Evolutionary conservation across 768 basidiomycete species (phyloP).

Genomic region (Leccinum truebloodii): DNA sequence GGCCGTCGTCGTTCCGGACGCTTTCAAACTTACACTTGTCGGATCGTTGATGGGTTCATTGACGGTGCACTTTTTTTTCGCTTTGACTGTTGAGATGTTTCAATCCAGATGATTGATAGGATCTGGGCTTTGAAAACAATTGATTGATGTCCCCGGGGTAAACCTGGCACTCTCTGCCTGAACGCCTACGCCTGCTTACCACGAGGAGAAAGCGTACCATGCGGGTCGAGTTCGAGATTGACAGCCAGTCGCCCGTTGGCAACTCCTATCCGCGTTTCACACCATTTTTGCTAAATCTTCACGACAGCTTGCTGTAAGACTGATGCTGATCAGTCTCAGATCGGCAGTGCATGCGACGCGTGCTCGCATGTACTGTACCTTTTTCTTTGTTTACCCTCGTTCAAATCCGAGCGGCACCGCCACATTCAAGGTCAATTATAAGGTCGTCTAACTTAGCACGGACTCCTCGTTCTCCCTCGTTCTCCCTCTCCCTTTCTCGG

Average conservation of each 20-base stretch:
- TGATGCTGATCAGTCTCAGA: neutral
- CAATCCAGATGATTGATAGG: too few relatives aligned
- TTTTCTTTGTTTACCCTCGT: neutral
- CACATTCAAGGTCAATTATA: neutral
- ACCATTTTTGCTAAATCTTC: neutral
- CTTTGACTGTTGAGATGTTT: neutral
- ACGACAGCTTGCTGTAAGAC: neutral
- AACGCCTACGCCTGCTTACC: neutral
- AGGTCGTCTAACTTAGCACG: neutral
- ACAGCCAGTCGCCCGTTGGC: neutral
- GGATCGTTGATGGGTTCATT: conserved; percentile 33
- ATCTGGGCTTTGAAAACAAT: too few relatives aligned
- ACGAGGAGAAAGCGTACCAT: neutral
- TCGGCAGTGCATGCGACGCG: neutral
- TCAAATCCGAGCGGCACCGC: neutral
- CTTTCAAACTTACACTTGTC: conserved; percentile 27
- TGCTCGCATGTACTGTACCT: neutral
- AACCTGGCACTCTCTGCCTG: neutral
- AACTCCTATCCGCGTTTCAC: neutral
- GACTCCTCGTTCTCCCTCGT: neutral
- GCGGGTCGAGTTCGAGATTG: neutral
- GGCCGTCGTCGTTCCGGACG: conserved; percentile 35
- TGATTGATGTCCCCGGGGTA: too few relatives aligned
- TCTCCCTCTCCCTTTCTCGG: neutral
- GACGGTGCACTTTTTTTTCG: neutral